Conservation (phyloP, 2,329 filamentous ascomycete species). For the Phialocephala subalpina region DNA sequence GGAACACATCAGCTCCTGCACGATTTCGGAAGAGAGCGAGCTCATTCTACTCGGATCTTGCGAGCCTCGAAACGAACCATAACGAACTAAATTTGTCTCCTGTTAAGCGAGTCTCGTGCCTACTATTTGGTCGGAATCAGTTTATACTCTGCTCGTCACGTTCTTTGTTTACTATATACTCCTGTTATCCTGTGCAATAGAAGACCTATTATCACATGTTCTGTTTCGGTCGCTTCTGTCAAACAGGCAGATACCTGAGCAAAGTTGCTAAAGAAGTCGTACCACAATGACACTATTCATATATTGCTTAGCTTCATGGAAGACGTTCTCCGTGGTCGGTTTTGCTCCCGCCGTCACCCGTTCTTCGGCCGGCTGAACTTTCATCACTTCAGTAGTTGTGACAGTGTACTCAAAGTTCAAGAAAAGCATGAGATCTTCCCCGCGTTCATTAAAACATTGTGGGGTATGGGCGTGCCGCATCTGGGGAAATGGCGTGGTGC, state of each 20-base stretch:
- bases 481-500: neutral
- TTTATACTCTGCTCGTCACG: neutral
- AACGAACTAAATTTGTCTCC: neutral
- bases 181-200: neutral
- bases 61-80: neutral
- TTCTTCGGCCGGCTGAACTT: neutral
- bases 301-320: conserved; percentile 1
- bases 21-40: neutral
- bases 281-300: neutral
- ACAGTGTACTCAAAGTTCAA: neutral
- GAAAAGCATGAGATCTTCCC: neutral
- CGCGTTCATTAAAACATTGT: neutral
- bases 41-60: neutral
- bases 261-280: conserved; percentile 2
- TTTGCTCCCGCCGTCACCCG: neutral
- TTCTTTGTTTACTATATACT: conserved; percentile 2
- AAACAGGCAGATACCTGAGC: neutral
- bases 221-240: neutral
- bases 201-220: neutral
- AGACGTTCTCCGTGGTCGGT: neutral
- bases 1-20: neutral
- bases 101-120: conserved; percentile 1
- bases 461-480: neutral
- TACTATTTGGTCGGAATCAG: neutral
- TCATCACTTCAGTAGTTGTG: conserved; percentile 3